A percentile compares a stretch with the other conserved stretches of the same genome.
Evolutionary conservation across 2,329 filamentous ascomycete species (phyloP).

Genomic region (Alternaria tenuissima): DNA sequence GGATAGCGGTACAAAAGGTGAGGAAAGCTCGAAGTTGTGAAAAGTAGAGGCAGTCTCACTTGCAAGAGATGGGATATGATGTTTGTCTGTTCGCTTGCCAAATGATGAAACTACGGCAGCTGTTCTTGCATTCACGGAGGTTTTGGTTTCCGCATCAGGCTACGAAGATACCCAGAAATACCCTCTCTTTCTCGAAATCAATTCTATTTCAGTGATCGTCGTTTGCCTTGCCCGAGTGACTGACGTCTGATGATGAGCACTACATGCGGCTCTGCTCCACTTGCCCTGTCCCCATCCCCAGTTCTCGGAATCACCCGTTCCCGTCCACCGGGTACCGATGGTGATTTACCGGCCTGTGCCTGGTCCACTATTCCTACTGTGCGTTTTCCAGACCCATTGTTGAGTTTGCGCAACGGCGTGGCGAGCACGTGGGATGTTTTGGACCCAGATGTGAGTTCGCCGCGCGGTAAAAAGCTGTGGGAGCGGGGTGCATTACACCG

Average conservation of each 20-base stretch:
- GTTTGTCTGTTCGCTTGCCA: background rate
- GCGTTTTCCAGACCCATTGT: background rate
- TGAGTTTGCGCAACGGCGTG: background rate
- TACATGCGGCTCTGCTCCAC: background rate
- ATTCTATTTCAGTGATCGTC: background rate
- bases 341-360: background rate
- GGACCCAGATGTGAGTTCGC: constrained; percentile 9
- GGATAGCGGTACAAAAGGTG: constrained; percentile 24
- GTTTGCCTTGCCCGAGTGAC: background rate
- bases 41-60: background rate
- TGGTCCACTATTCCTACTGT: background rate
- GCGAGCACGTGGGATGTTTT: constrained; percentile 4
- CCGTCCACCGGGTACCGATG: background rate
- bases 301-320: background rate
- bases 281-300: background rate
- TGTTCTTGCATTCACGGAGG: background rate
- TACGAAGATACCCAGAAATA: background rate
- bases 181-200: background rate
- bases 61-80: background rate
- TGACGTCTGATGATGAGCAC: background rate
- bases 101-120: background rate
- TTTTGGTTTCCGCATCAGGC: background rate
- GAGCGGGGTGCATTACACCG: background rate
- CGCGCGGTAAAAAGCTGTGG: constrained; percentile 7
- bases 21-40: constrained; percentile 38